phyloP scores from a whole-genome alignment of 768 basidiomycete genomes.

The Sarcomyxa edulis region DNA sequence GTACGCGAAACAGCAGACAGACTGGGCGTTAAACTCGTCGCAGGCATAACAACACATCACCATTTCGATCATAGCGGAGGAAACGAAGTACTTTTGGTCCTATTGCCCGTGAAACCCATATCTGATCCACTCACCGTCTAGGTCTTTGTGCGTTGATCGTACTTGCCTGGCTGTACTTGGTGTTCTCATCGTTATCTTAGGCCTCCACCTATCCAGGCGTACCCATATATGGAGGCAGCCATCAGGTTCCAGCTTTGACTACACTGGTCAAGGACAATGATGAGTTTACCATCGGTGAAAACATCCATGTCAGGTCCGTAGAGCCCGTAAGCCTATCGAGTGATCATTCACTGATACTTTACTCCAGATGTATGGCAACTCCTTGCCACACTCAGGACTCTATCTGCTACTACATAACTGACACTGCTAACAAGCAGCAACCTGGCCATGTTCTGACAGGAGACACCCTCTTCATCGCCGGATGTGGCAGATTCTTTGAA shows the following conservation, averaged over 20 bases:
- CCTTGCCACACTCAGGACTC: slow-evolving; percentile 97
- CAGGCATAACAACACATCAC: slow-evolving; percentile 87
- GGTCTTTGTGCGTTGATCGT: slow-evolving; percentile 47
- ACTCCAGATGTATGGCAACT: slow-evolving; percentile 69
- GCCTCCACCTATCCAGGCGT: slow-evolving; percentile 38
- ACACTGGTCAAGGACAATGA: slow-evolving; percentile 77
- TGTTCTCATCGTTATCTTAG: slow-evolving; percentile 16
- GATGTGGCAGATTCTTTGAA: slow-evolving; percentile 95
- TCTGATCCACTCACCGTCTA: slow-evolving; percentile 11
- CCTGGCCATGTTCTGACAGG: slow-evolving; percentile 89
- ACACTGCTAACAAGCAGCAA: slow-evolving; percentile 37
- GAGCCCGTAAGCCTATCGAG: not conserved
- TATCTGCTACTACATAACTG: slow-evolving; percentile 82
- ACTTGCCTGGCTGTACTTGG: not conserved
- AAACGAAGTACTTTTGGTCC: slow-evolving; percentile 52
- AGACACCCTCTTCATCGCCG: slow-evolving; percentile 85
- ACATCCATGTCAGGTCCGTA: slow-evolving; percentile 53
- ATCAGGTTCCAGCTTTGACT: slow-evolving; percentile 60
- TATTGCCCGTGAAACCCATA: not conserved
- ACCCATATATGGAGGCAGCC: slow-evolving; percentile 79
- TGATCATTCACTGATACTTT: slow-evolving; percentile 8
- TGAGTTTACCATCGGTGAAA: slow-evolving; percentile 67
- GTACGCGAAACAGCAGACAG: slow-evolving; percentile 57
- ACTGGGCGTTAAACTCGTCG: slow-evolving; percentile 60
- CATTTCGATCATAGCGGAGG: slow-evolving; percentile 89